Evolutionary conservation across 495 filamentous ascomycete species (phyloP), one percentile per base, ranked within the genome.

Genomic region (Tuber aestivum): DNA sequence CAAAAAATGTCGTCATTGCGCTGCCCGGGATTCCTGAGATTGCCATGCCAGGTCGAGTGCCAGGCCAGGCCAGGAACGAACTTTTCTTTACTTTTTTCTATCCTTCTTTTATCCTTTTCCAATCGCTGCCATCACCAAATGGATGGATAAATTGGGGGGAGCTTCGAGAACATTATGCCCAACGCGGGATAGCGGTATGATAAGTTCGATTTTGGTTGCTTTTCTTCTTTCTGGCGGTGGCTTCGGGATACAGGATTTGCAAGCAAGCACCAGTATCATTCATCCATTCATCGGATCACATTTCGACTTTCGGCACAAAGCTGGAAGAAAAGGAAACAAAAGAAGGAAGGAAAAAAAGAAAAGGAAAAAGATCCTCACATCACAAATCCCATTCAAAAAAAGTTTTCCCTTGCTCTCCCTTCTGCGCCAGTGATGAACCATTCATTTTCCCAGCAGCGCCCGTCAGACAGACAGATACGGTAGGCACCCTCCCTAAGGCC

Each of bases 1-100:
- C 32, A 65, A 65, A 65, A 65, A 65, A 65, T 65, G 56, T 65
- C 56, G 56, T 65, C 56, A 65, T 65, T 32, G 56, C 56, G 12
- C 56, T 65, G 56, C 2, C 35, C 4, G 3, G 27, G 56, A 65
- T 65, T 65, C 2, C 27, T 65, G 56, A 65, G 56, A 65, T 65
- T 65, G 16, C 32, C 56, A 65, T 65, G 27, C 12, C 56, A 65
- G 56, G 27, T 32, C 50, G n/a, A n/a, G n/a, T 56, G 48, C 18
- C 3, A 61, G 56, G 56, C 56, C 56, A 65, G 56, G 56, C 56
- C 56, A 65, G 56, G 56, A 32, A 65, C 56, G 35, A 65, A 32
- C 56, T 65, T n/a, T n/a, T 50, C 21, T 45, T 16, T 16, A 20
- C 42, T 45, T 65, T 65, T 65, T 32, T 32, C 3, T 4, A 7